Conservation (phyloP, 306 rosid species). For the Vigna radiata region DNA sequence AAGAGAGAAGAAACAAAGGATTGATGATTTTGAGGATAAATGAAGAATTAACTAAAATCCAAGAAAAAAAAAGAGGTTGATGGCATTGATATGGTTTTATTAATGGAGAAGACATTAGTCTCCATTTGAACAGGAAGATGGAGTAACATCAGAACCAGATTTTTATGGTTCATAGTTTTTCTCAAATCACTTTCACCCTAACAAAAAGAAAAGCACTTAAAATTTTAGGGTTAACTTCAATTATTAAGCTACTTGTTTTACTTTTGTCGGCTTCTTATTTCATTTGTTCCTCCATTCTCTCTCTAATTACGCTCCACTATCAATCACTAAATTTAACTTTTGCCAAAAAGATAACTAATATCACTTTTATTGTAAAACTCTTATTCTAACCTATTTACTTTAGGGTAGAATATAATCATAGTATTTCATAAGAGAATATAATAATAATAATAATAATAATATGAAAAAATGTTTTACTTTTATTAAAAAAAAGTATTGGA, state of each 20-base stretch:
- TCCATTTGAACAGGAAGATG: constrained; percentile 5
- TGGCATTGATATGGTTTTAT: not conserved
- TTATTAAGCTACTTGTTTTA: constrained; percentile 45
- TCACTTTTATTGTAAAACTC: not conserved
- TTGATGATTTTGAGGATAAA: not conserved
- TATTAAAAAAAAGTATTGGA: too few relatives aligned
- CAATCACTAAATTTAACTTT: not conserved
- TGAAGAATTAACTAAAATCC: not conserved
- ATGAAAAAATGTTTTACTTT: not conserved
- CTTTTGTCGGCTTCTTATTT: constrained; percentile 42
- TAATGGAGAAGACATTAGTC: not conserved
- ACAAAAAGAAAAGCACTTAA: constrained; percentile 30
- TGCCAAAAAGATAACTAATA: not conserved
- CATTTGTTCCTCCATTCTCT: constrained; percentile 23
- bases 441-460: not conserved
- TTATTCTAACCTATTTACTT: not conserved
- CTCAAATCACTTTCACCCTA: constrained; percentile 41
- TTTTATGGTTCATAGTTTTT: constrained; percentile 40
- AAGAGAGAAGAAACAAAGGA: not conserved
- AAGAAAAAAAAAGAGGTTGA: constrained; percentile 18
- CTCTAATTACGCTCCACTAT: constrained; percentile 15
- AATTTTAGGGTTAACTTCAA: constrained; percentile 41
- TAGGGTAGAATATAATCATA: not conserved
- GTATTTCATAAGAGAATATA: not conserved
- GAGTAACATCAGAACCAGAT: not conserved